Conservation (phyloP, 371 early-diverging fungal species). For the Rhizopus delemar region DNA sequence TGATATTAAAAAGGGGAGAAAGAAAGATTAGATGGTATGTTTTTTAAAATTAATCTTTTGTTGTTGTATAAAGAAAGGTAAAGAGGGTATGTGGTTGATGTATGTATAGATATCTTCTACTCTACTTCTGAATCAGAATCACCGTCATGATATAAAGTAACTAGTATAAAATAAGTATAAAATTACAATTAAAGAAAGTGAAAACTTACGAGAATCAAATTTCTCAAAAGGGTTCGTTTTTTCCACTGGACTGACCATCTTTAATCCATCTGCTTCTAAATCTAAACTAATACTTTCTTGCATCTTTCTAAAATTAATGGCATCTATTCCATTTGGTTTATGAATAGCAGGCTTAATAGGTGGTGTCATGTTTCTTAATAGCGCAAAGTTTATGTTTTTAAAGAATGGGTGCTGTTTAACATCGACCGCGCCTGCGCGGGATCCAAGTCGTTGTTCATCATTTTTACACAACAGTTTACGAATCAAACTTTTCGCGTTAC, state of each 20-base stretch:
- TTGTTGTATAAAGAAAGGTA: background rate
- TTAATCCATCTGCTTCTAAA: conserved; percentile 51
- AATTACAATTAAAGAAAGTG: background rate
- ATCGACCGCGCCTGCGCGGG: conserved; percentile 90
- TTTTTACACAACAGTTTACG: conserved; percentile 85
- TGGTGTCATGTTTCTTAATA: conserved; percentile 81
- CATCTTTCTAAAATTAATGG: conserved; percentile 70
- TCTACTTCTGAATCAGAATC: conserved; percentile 55
- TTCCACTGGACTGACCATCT: conserved; percentile 16
- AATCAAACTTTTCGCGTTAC: conserved; percentile 73
- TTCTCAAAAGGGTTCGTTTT: conserved; percentile 65
- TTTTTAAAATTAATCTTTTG: background rate
- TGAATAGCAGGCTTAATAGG: conserved; percentile 83
- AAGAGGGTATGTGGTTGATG: background rate
- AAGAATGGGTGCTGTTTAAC: conserved; percentile 94
- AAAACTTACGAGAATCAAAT: conserved; percentile 65
- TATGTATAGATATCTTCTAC: background rate
- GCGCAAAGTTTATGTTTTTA: conserved; percentile 89
- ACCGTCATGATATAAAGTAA: conserved; percentile 67
- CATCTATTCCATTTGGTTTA: conserved; percentile 62
- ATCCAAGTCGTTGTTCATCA: conserved; percentile 84
- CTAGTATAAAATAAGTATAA: conserved; percentile 32
- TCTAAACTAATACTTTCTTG: conserved; percentile 68
- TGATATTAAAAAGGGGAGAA: too few relatives aligned
- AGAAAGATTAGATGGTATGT: too few relatives aligned